Evolutionary conservation across 2,329 filamentous ascomycete species (phyloP), one percentile per base, ranked within the genome.

Genomic region (Aspergillus nomiae): DNA sequence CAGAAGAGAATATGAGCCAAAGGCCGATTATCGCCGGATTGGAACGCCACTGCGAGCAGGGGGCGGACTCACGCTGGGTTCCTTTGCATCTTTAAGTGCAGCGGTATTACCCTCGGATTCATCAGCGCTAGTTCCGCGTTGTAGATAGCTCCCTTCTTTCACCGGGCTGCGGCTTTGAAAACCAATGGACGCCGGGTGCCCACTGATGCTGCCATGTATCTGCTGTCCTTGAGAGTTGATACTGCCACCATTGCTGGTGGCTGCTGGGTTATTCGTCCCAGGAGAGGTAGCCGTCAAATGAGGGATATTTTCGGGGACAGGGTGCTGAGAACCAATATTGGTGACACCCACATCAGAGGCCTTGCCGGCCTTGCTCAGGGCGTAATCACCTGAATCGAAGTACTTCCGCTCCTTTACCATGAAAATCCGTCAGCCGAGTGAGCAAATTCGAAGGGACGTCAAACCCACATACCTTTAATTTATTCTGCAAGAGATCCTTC

Each of bases 321-420:
- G 95, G 80, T 99, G 95, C 82, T 97, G 90, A 74, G 92, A 94
- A 74, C 95, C 95, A 74, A 99, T 92, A 74, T 90, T 90, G 76
- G 94, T 96, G 64, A 96, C 92, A 76, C 96, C 94, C 74, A 95
- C 91, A 76, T 95, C 91, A 75, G 94, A 92, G 78, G 92, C 93
- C 83, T 98, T 98, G 81, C 95, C 95, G 64, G 95, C 95, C 84
- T 97, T 97, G 80, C 91, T 94, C 82, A 97, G 91, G 75, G 94
- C 94, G 75, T 97, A 97, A 83, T 97, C 93, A 75, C 93, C 94
- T 64, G 91, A 95, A 84, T 97, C 93, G 81, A 97, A 97, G 84
- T 97, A 97, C 84, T 96, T 99, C 84, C 95, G 94, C 80, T 98
- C 95, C 87, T 89, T 71, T 16, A 46, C n/a, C 54, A 56, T 41